Base-by-base conservation (phyloP, 1,139 yeast genomes). In the Suhomyces anneliseae region DNA sequence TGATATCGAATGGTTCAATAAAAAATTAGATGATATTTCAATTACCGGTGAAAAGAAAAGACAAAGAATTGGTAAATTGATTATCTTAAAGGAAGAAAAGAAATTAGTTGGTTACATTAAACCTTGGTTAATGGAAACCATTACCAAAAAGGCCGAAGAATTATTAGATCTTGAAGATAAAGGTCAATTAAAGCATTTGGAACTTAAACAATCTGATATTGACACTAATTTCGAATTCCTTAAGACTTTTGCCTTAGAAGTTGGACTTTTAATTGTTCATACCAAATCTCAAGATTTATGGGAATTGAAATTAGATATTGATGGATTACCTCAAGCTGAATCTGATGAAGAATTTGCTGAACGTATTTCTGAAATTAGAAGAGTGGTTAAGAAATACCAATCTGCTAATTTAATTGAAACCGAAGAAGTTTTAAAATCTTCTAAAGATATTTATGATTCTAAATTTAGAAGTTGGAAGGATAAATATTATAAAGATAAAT, bases 1-100 rank as follows among this genome's bases (percentile, higher is more conserved):
- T 49, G 97, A 93, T 64, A 82, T 87, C 38, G 95, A 87, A 53
- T 92, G 97, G 97, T 88, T 90, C 66, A 90, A 89, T 64, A 81
- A 85, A 59, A 88, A 87, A 57, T 76, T 92, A 50, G 95, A 88
- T 55, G 83, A 85, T 56, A 83, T 92, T 48, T 86, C 96, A 4
- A 73, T 85, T 38, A 76, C 82, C 45, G 95, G 93, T 53, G 85
- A 81, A 53, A 81, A 79, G 59, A 83, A 81, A 60, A 79, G 95
- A 62, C 79, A 79, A 48, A 76, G 81, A 57, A 72, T 76, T 47
- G 93, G 95, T 12, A 84, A 83, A 57, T 69, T 85, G 46, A 69
- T 87, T 32, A 68, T 93, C 37, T 70, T 90, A 45, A 83, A 85
- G 50, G 85, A 83, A 52, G 96, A 93, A 66, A 85, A 83, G 68